Evolutionary conservation across 176 grass and related monocot species (phyloP).

Genomic region (Carex myosuroides): DNA sequence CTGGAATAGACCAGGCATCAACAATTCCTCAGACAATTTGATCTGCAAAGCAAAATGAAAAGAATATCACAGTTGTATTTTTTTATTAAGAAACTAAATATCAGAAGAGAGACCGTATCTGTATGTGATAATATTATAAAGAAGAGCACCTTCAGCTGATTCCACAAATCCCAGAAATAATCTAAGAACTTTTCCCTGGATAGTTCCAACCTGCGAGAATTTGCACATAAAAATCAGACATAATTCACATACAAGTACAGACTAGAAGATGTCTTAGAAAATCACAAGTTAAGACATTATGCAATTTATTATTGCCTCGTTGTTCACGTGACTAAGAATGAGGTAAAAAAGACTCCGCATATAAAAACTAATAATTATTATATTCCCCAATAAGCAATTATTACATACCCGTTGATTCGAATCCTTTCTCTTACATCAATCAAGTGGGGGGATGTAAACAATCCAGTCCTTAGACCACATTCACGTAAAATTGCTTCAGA

Average conservation of each 20-base stretch:
- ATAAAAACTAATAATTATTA: background rate
- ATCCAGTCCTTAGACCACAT: conserved; percentile 52
- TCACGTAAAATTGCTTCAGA: conserved; percentile 68
- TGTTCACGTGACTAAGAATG: background rate
- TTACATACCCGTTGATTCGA: conserved; percentile 53
- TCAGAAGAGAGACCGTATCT: background rate
- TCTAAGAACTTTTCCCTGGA: conserved; percentile 74
- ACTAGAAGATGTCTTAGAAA: background rate
- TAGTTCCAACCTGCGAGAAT: conserved; percentile 52
- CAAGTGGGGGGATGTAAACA: conserved; percentile 83
- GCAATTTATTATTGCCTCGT: background rate
- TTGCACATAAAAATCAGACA: conserved; percentile 3
- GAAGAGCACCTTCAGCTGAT: conserved; percentile 55
- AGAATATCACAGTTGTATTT: background rate
- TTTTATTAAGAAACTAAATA: background rate
- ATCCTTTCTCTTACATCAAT: conserved; percentile 71
- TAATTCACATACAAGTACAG: background rate
- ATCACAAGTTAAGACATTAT: background rate
- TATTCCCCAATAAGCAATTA: background rate
- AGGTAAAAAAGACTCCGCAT: background rate
- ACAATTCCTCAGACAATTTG: conserved; percentile 16
- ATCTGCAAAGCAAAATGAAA: conserved; percentile 29
- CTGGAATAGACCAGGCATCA: conserved; percentile 42
- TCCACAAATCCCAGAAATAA: conserved; percentile 88
- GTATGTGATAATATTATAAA: background rate